Evolutionary conservation across 352 stramenopile genomes (phyloP).

Genomic region (Phytophthora europaea): DNA sequence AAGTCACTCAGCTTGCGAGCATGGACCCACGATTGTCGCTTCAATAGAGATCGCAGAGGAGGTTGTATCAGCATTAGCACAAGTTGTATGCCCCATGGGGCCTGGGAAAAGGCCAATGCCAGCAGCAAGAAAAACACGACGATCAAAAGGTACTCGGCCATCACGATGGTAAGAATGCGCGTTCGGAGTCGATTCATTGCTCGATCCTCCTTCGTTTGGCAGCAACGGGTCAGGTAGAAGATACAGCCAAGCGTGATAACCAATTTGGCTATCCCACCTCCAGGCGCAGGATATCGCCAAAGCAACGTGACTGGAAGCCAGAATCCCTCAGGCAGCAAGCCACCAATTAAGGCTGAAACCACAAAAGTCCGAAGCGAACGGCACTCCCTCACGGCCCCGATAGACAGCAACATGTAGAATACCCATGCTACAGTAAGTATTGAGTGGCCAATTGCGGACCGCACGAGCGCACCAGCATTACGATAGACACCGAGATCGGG

Average conservation of each 20-base stretch:
- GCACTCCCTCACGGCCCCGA: conserved; percentile 1
- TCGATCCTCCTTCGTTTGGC: conserved; percentile 3
- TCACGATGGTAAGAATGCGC: conserved; percentile 16
- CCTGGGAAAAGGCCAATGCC: conserved; percentile 32
- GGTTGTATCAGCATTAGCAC: conserved; percentile 37
- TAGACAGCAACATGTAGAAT: conserved; percentile 26
- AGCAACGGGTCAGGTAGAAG: conserved; percentile 11
- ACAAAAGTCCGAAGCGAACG: conserved; percentile 7
- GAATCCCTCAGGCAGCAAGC: conserved; percentile 17
- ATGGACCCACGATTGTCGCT: conserved; percentile 40
- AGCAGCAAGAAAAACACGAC: conserved; percentile 36
- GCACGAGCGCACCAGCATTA: conserved; percentile 9
- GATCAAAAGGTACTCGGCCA: conserved; percentile 14
- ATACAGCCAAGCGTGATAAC: conserved; percentile 7
- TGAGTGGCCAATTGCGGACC: conserved; percentile 22
- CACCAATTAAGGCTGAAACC: conserved; percentile 6
- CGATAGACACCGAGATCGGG: conserved; percentile 15
- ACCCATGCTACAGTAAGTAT: conserved; percentile 16
- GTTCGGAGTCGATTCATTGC: conserved; percentile 4
- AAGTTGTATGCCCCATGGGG: conserved; percentile 35
- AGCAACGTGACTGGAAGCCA: conserved; percentile 18
- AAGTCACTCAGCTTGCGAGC: conserved; percentile 48
- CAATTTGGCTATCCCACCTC: conserved; percentile 13
- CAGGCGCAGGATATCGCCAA: conserved; percentile 33
- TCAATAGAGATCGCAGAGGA: conserved; percentile 32